phyloP scores from a whole-genome alignment of 352 stramenopile species.

The Phytophthora megakarya region DNA sequence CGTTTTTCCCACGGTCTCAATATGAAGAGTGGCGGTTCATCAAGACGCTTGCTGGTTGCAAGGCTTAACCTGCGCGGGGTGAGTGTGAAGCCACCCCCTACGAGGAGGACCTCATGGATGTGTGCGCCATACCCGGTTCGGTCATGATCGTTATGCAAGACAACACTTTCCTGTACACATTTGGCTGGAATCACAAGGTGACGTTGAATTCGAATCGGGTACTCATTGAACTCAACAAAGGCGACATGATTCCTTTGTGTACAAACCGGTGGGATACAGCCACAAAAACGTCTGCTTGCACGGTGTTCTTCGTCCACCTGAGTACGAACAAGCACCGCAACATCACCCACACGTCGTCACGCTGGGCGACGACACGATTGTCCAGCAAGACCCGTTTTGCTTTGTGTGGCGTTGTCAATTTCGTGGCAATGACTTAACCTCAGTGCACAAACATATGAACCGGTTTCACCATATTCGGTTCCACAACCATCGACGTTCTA shows the following conservation, averaged over 20 bases:
- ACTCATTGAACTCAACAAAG: neutral
- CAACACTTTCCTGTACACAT: neutral
- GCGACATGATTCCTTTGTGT: neutral
- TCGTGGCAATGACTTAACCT: neutral
- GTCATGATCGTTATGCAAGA: neutral
- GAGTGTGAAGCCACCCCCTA: too few relatives aligned
- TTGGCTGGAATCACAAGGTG: neutral
- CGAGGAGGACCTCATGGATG: too few relatives aligned
- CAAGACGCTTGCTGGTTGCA: too few relatives aligned
- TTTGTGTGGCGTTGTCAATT: conserved; percentile 1
- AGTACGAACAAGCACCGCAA: too few relatives aligned
- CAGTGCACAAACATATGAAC: neutral
- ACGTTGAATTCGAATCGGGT: neutral
- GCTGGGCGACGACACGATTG: neutral
- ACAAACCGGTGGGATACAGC: too few relatives aligned
- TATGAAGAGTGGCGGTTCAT: too few relatives aligned
- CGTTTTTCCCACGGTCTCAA: too few relatives aligned
- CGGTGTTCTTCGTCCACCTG: too few relatives aligned
- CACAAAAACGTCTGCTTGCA: too few relatives aligned
- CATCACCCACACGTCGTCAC: neutral
- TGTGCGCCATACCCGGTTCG: too few relatives aligned
- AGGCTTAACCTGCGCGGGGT: too few relatives aligned
- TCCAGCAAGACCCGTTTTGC: neutral
- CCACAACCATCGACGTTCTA: neutral
- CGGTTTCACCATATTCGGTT: neutral